A percentile compares a stretch with the other conserved stretches of the same genome.
These are phyloP conservation scores for Tricholoma bakamatsutake DNA, from an alignment of 768 basidiomycete species.

Conservation along the genomic window DNA sequence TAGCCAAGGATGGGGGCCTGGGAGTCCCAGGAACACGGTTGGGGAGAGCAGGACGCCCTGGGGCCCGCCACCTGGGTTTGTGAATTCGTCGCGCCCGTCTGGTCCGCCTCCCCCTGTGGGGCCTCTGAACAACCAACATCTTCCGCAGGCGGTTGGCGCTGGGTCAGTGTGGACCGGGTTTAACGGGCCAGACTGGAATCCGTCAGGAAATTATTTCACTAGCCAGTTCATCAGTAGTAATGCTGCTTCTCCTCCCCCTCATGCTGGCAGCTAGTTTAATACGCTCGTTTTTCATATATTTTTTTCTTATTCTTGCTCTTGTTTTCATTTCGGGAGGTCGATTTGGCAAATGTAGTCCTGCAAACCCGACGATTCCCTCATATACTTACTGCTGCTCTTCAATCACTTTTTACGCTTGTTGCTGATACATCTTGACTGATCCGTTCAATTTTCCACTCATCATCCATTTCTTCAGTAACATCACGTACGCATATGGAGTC, in stretches of 20 bases:
- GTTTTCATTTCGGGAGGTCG: too few species aligned
- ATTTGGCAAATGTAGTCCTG: background rate
- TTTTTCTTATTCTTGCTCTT: too few species aligned
- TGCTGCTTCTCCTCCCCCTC: slow-evolving; percentile 44
- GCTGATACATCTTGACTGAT: slow-evolving; percentile 16
- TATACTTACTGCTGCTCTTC: background rate
- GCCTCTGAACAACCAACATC: slow-evolving; percentile 17
- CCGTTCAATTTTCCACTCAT: slow-evolving; percentile 6
- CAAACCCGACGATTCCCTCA: background rate
- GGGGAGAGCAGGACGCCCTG: slow-evolving; percentile 24
- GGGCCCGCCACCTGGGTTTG: slow-evolving; percentile 43
- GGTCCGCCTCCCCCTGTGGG: slow-evolving; percentile 28
- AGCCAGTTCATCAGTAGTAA: slow-evolving; percentile 42
- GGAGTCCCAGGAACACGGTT: slow-evolving; percentile 39
- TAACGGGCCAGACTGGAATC: slow-evolving; percentile 42
- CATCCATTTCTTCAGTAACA: background rate
- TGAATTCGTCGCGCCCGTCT: slow-evolving; percentile 27
- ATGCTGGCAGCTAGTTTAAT: slow-evolving; percentile 25
- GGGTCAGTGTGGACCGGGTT: slow-evolving; percentile 32
- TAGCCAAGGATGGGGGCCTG: slow-evolving; percentile 44
- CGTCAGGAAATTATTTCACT: slow-evolving; percentile 37
- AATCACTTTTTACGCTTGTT: slow-evolving; percentile 6
- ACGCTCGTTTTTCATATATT: background rate
- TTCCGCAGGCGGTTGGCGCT: slow-evolving; percentile 18
- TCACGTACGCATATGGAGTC: slow-evolving; percentile 7